Percentiles rank a stretch among this genome's conserved stretches.
These are phyloP conservation scores for Nakaseomyces kungkrabaensis DNA, from an alignment of 1,139 yeast genomes.

Conservation along the genomic window DNA sequence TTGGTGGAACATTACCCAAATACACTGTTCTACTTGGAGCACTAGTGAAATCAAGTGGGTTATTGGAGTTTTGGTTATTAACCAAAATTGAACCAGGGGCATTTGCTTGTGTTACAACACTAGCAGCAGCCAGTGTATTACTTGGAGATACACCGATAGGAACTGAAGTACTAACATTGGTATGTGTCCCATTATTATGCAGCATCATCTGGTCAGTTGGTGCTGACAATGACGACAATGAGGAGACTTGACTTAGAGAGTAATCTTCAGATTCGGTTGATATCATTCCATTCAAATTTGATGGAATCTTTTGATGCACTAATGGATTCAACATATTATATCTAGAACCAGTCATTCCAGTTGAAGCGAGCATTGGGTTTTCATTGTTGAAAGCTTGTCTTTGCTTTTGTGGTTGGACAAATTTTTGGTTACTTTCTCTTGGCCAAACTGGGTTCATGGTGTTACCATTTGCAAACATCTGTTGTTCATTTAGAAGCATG, in stretches of 20 bases:
- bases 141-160: slow-evolving; percentile 4
- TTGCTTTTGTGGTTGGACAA: background rate
- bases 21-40: slow-evolving; percentile 83
- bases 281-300: background rate
- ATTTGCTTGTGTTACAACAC: slow-evolving; percentile 19
- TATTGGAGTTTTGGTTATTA: slow-evolving; percentile 13
- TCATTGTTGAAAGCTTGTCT: background rate
- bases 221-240: slow-evolving; percentile 1
- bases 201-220: slow-evolving; percentile 1
- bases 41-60: slow-evolving; percentile 28
- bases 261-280: slow-evolving; percentile 1
- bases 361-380: background rate
- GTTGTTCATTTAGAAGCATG: background rate
- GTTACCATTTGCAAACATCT: background rate
- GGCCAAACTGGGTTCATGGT: background rate
- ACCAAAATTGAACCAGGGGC: slow-evolving; percentile 10
- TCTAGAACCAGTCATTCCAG: background rate
- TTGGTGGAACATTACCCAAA: slow-evolving; percentile 80
- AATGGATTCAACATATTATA: background rate
- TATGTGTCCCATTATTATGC: background rate
- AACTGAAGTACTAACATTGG: slow-evolving; percentile 1
- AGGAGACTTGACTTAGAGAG: slow-evolving; percentile 1
- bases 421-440: background rate
- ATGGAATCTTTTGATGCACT: background rate
- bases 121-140: slow-evolving; percentile 7